A percentile compares a stretch with the other conserved stretches of the same genome.
Conservation (phyloP, 306 rosid genomes). For the cucumber (Cucumis sativus) region DNA sequence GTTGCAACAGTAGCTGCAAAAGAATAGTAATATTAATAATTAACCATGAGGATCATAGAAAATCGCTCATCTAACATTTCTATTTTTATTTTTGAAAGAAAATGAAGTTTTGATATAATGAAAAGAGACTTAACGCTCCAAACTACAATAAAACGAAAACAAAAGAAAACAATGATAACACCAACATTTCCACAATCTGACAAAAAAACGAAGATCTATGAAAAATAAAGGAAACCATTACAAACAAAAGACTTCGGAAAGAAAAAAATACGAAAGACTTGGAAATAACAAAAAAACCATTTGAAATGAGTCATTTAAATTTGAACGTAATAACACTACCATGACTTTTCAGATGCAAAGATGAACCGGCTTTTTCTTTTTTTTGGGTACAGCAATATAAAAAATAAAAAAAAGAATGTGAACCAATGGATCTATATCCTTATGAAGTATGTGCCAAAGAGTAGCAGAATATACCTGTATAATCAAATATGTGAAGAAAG, state of each 20-base stretch:
- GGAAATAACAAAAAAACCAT: background rate
- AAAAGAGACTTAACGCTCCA: no score
- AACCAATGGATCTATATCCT: background rate
- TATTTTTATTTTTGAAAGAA: no score
- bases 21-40: slow-evolving; percentile 3
- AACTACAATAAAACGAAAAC: no score
- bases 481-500: slow-evolving; percentile 85
- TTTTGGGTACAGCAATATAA: background rate
- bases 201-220: no score
- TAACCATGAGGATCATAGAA: background rate
- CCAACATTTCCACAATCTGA: no score
- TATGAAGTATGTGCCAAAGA: background rate
- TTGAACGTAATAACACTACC: background rate
- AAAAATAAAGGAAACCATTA: no score
- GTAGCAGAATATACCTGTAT: slow-evolving; percentile 51
- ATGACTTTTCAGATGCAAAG: background rate
- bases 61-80: background rate
- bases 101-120: no score
- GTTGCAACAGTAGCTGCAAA: slow-evolving; percentile 75
- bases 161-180: no score
- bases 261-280: no score
- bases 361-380: background rate
- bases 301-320: background rate
- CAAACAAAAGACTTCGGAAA: no score
- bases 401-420: background rate